Evolutionary conservation across 352 stramenopile genomes (phyloP).

Genomic region (Phytophthora fragariae): DNA sequence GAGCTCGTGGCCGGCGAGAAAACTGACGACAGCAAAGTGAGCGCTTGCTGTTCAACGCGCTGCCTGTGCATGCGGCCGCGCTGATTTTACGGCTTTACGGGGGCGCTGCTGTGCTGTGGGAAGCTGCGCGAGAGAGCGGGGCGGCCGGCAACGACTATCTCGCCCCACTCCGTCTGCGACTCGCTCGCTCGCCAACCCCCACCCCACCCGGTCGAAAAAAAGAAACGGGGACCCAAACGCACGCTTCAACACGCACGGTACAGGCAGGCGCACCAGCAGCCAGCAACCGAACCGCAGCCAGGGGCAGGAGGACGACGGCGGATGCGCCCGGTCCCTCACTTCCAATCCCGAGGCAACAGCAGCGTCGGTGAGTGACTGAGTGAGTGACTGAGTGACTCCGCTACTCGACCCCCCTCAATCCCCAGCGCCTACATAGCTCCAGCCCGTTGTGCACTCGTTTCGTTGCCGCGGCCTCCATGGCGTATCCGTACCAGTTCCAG

Average conservation of each 20-base stretch:
- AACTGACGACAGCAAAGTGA: conserved; percentile 39
- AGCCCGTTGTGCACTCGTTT: too few relatives aligned
- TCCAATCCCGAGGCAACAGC: conserved; percentile 31
- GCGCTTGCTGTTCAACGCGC: conserved; percentile 30
- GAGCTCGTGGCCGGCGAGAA: conserved; percentile 27
- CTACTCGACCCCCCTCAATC: too few relatives aligned
- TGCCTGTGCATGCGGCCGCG: conserved; percentile 4
- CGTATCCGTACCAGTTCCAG: conserved; percentile 41
- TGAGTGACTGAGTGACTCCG: too few relatives aligned
- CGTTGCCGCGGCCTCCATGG: conserved; percentile 22
- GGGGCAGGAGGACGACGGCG: not conserved
- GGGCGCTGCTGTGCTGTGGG: conserved; percentile 26
- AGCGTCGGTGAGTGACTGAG: too few relatives aligned
- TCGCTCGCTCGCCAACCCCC: conserved; percentile 19
- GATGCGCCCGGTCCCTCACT: conserved; percentile 36
- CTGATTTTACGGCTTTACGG: conserved; percentile 28
- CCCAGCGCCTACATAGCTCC: too few relatives aligned
- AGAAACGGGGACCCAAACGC: conserved; percentile 41
- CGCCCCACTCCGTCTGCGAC: not conserved
- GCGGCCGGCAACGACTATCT: conserved; percentile 17
- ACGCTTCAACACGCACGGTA: conserved; percentile 41
- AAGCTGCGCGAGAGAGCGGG: conserved; percentile 44
- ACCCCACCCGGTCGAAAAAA: conserved; percentile 41
- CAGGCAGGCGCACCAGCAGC: conserved; percentile 29
- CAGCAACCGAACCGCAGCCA: conserved; percentile 42